Base-by-base conservation (phyloP, 805 yeast genomes). In the Candida manassasensis region DNA sequence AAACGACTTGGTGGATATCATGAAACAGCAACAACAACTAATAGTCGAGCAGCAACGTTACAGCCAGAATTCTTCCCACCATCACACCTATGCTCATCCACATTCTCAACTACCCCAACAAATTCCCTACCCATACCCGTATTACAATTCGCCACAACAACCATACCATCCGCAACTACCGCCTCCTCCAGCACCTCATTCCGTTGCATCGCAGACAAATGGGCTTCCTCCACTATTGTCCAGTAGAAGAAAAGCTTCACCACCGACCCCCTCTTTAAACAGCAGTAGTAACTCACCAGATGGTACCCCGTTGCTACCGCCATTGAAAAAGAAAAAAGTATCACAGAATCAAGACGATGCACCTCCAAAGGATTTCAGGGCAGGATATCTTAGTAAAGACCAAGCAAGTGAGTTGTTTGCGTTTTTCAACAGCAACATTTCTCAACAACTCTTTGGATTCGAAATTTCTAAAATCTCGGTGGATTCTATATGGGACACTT, bases 361-460 rank as follows among this genome's bases (percentile, higher is more conserved):
- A 10, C 13, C 37, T 13, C 49, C 53, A 6, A 47, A 45, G 3
- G 73, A 68, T 39, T 67, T 69, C 42, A 43, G 71, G 6, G 52
- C 58, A 35, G 61, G 59, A 1, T 50, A 59, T n/a, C 38, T 73
- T 2, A 39, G 64, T 2, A 47, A 57, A 22, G 53, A 48, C 1
- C 65, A 72, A 37, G 79, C 79, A 0, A 50, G 53, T n/a, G 72
- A 66, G 21, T 56, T 79, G 11, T 75, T 79, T 41, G 44, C 52
- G 10, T 73, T 63, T 38, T 81, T 81, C 47, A 71, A 75, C 42
- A 52, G 63, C 1, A 69, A 77, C 36, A 75, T 81, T 21, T 63
- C 81, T 1, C 79, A 79, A 8, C 84, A 79, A 45, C 56, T 81
- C 29, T 79, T 79, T 61, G 88, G 87, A 1, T 80, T 80, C 51